Evolutionary conservation across 345 rosid species (phyloP).

Genomic region (Salix exigua): DNA sequence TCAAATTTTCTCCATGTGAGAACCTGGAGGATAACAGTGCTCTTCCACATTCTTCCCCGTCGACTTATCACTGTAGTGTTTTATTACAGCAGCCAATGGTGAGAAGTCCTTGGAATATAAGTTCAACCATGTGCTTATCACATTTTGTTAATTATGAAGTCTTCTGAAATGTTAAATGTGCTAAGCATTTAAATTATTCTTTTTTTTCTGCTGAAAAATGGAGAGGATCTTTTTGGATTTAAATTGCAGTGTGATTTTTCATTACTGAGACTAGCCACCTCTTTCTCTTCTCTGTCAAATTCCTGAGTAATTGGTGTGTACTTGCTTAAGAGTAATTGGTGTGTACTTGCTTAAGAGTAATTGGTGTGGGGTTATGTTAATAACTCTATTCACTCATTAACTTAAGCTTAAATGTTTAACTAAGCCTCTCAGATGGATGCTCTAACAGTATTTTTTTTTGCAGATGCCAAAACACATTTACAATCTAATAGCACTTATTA

Average conservation of each 20-base stretch:
- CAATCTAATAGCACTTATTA: background rate
- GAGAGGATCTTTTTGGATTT: background rate
- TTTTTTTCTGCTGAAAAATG: background rate
- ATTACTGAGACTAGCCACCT: background rate
- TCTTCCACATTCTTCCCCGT: constrained; percentile 35
- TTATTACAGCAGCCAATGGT: constrained; percentile 53
- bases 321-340: background rate
- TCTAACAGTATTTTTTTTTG: background rate
- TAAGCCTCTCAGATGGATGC: background rate
- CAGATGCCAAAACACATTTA: background rate
- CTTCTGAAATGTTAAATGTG: background rate
- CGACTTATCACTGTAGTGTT: constrained; percentile 34
- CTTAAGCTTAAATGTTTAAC: background rate
- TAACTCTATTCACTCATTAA: background rate
- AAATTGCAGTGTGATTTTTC: background rate
- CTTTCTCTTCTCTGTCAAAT: background rate
- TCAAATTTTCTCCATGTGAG: constrained; percentile 36
- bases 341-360: background rate
- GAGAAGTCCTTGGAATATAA: constrained; percentile 14
- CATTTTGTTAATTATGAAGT: background rate
- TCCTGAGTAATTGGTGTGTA: too few species aligned
- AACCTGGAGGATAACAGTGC: constrained; percentile 39
- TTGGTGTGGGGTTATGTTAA: background rate
- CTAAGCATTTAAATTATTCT: background rate
- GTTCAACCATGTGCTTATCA: constrained; percentile 5